Evolutionary conservation across 768 basidiomycete species (phyloP).

Genomic region (Thelephora aurantiotincta): DNA sequence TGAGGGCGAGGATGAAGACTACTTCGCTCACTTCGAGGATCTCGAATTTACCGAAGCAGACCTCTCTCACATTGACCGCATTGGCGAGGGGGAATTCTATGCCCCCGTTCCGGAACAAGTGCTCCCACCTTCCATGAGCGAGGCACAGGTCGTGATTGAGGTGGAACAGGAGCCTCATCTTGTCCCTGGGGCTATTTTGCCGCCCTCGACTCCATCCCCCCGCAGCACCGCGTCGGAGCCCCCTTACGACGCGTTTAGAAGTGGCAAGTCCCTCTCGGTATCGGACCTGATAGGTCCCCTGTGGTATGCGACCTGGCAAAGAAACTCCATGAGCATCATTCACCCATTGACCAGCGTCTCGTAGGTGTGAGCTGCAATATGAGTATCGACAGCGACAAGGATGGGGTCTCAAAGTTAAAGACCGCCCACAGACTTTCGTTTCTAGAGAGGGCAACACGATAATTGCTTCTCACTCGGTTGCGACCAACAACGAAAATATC

Average conservation of each 20-base stretch:
- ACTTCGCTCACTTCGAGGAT: constrained; percentile 24
- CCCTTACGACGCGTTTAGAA: constrained; percentile 32
- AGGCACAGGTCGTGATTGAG: constrained; percentile 13
- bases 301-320: constrained; percentile 32
- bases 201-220: neutral
- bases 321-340: too few species aligned
- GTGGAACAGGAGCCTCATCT: constrained; percentile 10
- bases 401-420: constrained; percentile 30
- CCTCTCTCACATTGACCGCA: constrained; percentile 33
- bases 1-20: too few species aligned
- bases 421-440: constrained; percentile 41
- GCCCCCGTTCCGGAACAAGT: constrained; percentile 1
- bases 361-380: constrained; percentile 70
- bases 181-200: neutral
- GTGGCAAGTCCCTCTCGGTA: constrained; percentile 34
- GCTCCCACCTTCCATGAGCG: constrained; percentile 6
- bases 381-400: constrained; percentile 60
- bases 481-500: constrained; percentile 37
- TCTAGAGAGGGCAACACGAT: constrained; percentile 50
- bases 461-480: constrained; percentile 32
- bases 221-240: constrained; percentile 6
- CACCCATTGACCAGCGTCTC: neutral
- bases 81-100: constrained; percentile 7
- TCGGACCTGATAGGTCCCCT: constrained; percentile 46
- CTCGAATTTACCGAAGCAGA: constrained; percentile 47